These are phyloP conservation scores for Cordyceps tenuipes DNA, from an alignment of 2,329 filamentous ascomycete species.

Conservation along the genomic window DNA sequence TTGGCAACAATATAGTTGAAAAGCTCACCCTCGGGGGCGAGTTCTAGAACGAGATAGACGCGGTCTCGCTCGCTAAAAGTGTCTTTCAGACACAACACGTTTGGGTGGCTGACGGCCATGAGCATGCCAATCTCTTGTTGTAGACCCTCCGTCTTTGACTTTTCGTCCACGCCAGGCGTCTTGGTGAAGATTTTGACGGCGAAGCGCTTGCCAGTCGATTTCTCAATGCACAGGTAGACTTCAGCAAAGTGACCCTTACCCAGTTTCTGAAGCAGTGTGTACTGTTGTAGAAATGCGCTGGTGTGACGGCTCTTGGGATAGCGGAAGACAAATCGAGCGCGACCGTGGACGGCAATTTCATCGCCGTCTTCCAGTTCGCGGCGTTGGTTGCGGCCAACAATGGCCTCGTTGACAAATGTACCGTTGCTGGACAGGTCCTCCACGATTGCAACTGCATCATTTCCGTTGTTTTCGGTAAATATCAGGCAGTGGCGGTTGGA, in stretches of 20 bases:
- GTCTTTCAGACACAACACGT: conserved; percentile 86
- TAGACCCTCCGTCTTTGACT: conserved; percentile 73
- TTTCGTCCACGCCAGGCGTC: conserved; percentile 71
- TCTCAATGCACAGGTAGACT: conserved; percentile 85
- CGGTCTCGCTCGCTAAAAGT: conserved; percentile 88
- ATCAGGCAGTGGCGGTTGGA: conserved; percentile 78
- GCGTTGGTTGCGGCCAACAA: conserved; percentile 86
- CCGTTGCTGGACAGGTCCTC: conserved; percentile 95
- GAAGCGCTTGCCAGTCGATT: conserved; percentile 69
- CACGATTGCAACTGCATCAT: conserved; percentile 61
- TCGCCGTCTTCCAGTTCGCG: conserved; percentile 84
- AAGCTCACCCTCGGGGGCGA: conserved; percentile 86
- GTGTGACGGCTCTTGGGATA: conserved; percentile 71
- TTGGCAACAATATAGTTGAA: conserved; percentile 94
- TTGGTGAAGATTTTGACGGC: conserved; percentile 95
- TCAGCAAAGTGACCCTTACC: conserved; percentile 95
- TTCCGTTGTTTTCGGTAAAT: conserved; percentile 52
- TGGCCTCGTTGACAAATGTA: conserved; percentile 87
- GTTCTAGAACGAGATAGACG: conserved; percentile 83
- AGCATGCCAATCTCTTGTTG: conserved; percentile 95
- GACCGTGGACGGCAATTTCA: conserved; percentile 78
- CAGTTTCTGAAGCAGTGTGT: conserved; percentile 72
- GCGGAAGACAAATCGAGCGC: conserved; percentile 82
- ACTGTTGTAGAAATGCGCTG: conserved; percentile 78
- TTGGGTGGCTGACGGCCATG: conserved; percentile 94